These are phyloP conservation scores for Colletotrichum sp. DNA, from an alignment of 2,329 filamentous ascomycete genomes.

Conservation along the genomic window DNA sequence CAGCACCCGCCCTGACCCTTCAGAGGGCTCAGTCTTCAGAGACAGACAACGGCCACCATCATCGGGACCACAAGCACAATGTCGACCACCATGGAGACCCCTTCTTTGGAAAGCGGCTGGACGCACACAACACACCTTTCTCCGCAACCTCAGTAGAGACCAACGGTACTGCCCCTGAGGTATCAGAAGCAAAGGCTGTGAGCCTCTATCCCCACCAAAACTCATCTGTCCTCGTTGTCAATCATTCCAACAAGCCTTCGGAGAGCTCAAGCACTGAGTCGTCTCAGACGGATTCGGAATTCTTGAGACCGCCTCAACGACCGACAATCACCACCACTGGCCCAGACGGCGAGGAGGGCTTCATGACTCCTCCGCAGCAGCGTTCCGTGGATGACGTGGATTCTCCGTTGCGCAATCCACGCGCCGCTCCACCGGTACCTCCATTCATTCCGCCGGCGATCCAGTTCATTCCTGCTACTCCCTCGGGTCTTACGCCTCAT, in stretches of 20 bases:
- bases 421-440: slow-evolving; percentile 54
- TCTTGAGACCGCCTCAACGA: slow-evolving; percentile 28
- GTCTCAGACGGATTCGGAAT: slow-evolving; percentile 29
- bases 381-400: slow-evolving; percentile 60
- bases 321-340: slow-evolving; percentile 43
- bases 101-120: slow-evolving; percentile 56
- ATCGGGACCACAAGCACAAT: slow-evolving; percentile 36
- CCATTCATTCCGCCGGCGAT: slow-evolving; percentile 56
- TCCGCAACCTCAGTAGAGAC: slow-evolving; percentile 67
- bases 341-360: slow-evolving; percentile 42
- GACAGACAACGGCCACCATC: slow-evolving; percentile 33
- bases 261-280: slow-evolving; percentile 48
- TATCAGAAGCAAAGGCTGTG: slow-evolving; percentile 67
- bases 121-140: slow-evolving; percentile 65
- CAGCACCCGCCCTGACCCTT: slow-evolving; percentile 32
- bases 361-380: slow-evolving; percentile 57
- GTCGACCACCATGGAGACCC: slow-evolving; percentile 60
- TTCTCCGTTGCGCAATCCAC: slow-evolving; percentile 67
- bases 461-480: slow-evolving; percentile 67
- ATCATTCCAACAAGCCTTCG: slow-evolving; percentile 57
- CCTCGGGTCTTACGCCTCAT: slow-evolving; percentile 62
- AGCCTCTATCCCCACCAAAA: slow-evolving; percentile 70
- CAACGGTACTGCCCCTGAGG: slow-evolving; percentile 64
- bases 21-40: slow-evolving; percentile 37
- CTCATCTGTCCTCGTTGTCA: slow-evolving; percentile 65